A percentile compares a stretch with the other conserved stretches of the same genome.
Conservation (phyloP, 2,329 filamentous ascomycete species). For the Penicillium janthinellum region DNA sequence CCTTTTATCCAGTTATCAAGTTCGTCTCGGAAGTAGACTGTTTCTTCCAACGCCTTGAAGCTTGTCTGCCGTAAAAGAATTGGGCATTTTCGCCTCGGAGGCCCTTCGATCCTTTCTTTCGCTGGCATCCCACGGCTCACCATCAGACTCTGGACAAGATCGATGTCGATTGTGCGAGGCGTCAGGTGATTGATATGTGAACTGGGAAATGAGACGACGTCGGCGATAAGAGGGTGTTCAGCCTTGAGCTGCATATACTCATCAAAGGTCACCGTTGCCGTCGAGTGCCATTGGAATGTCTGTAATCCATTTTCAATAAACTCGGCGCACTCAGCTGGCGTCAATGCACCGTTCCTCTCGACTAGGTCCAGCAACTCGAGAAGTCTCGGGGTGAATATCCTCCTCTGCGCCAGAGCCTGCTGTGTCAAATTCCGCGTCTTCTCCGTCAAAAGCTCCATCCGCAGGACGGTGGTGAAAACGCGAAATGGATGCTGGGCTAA, state of each 20-base stretch:
- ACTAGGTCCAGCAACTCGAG: constrained; percentile 40
- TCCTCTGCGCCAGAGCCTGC: constrained; percentile 39
- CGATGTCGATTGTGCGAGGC: constrained; percentile 54
- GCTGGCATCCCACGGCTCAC: constrained; percentile 41
- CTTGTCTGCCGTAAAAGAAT: constrained; percentile 58
- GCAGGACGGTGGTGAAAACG: constrained; percentile 46
- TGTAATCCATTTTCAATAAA: constrained; percentile 50
- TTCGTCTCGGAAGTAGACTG: constrained; percentile 43
- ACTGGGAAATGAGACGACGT: constrained; percentile 48
- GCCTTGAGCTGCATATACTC: constrained; percentile 48
- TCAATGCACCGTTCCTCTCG: constrained; percentile 36
- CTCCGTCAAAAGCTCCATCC: constrained; percentile 46
- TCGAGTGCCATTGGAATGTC: constrained; percentile 53
- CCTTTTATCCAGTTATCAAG: constrained; percentile 31
- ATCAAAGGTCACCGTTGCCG: constrained; percentile 42
- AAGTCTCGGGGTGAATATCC: constrained; percentile 47
- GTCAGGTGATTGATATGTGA: constrained; percentile 59
- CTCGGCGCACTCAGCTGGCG: constrained; percentile 31
- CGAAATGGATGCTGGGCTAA: constrained; percentile 51
- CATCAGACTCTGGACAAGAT: constrained; percentile 50
- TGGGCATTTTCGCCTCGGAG: constrained; percentile 47
- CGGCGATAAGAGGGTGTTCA: constrained; percentile 53
- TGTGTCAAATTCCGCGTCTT: constrained; percentile 36
- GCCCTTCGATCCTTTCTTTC: constrained; percentile 57
- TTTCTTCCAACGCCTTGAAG: constrained; percentile 55